These are phyloP conservation scores for Malus asiatica DNA, from an alignment of 306 rosid species.

Conservation along the genomic window DNA sequence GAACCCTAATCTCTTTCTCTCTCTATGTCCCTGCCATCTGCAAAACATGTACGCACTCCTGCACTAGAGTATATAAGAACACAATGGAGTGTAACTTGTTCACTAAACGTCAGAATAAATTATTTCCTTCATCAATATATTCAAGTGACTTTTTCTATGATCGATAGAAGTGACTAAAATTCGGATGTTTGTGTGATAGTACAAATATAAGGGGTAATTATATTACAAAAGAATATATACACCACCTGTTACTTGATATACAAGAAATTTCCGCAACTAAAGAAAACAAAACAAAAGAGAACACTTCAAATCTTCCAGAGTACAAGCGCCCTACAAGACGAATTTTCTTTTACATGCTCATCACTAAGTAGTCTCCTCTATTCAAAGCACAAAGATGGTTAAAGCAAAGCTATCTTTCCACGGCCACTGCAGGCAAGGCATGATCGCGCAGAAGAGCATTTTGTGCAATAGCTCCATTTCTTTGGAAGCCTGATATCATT, in stretches of 20 bases:
- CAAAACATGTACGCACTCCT: too few species aligned
- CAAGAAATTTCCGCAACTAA: background rate
- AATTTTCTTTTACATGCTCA: background rate
- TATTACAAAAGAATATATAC: background rate
- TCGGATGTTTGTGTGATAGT: background rate
- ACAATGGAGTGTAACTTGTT: background rate
- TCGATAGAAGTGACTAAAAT: background rate
- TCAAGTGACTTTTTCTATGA: too few species aligned
- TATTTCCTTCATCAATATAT: too few species aligned
- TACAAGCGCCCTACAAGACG: background rate
- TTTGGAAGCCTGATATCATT: conserved; percentile 69
- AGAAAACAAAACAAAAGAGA: background rate
- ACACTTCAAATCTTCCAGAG: conserved; percentile 14
- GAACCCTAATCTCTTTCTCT: too few species aligned
- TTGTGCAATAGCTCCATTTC: conserved; percentile 97
- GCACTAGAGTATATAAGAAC: background rate
- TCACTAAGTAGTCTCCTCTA: background rate
- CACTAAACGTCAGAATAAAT: too few species aligned
- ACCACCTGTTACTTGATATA: background rate
- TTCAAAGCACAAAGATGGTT: background rate
- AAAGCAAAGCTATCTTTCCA: conserved; percentile 53
- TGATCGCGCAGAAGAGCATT: conserved; percentile 74
- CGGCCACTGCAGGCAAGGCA: conserved; percentile 71
- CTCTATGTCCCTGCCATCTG: too few species aligned
- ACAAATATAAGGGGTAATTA: too few species aligned